phyloP scores from a whole-genome alignment of 2,329 filamentous ascomycete species.

The Monosporascus sp. region DNA sequence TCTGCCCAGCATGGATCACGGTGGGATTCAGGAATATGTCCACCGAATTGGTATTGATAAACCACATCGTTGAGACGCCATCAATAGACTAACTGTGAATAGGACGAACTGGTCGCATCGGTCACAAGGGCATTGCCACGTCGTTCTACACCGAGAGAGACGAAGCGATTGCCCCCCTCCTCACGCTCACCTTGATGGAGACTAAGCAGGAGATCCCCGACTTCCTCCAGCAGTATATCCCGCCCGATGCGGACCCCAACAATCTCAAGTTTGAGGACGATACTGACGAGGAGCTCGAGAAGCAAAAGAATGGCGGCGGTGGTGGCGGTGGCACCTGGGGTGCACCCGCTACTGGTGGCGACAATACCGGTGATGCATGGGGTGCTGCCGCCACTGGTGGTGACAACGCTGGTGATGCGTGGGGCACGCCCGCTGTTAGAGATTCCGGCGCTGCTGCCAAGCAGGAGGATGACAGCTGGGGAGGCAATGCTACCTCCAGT shows the following conservation, averaged over 20 bases:
- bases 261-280: constrained; percentile 53
- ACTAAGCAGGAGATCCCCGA: constrained; percentile 74
- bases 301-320: constrained; percentile 20
- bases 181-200: constrained; percentile 80
- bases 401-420: constrained; percentile 1
- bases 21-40: constrained; percentile 90
- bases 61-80: neutral
- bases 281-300: constrained; percentile 44
- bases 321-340: constrained; percentile 6
- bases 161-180: constrained; percentile 63
- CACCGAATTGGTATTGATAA: constrained; percentile 77
- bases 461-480: neutral
- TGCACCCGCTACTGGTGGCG: neutral
- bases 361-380: constrained; percentile 1
- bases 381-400: neutral
- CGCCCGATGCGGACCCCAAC: constrained; percentile 44
- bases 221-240: constrained; percentile 65
- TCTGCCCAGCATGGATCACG: constrained; percentile 66
- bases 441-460: neutral
- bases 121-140: constrained; percentile 77
- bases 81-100: constrained; percentile 10
- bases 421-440: neutral
- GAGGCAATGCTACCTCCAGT: neutral
- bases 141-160: constrained; percentile 85
- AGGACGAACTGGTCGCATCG: constrained; percentile 92